Conservation (phyloP, 305 asterid genomes). For the Plantago coronopus region DNA sequence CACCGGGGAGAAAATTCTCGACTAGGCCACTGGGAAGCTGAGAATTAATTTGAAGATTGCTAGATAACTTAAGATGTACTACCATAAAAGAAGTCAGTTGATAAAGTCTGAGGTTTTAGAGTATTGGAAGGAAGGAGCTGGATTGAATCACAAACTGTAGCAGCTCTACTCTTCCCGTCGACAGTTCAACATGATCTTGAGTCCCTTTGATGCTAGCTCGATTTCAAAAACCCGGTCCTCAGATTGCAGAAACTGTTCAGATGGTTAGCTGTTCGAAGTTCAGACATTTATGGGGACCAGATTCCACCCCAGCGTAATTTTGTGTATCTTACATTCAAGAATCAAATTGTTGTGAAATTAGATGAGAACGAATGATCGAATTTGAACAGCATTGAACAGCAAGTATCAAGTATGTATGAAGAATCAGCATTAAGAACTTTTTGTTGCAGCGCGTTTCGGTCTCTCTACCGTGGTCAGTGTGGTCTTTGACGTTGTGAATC, state of each 20-base stretch:
- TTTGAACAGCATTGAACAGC: not conserved
- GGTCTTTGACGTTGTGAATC: not conserved
- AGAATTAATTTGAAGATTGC: constrained; percentile 16
- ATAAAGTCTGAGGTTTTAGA: constrained; percentile 10
- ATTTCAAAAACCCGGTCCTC: not conserved
- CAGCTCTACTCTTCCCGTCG: not conserved
- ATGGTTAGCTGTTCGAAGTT: not conserved
- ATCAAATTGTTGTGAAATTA: not conserved
- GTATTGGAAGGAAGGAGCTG: constrained; percentile 18
- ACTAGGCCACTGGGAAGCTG: constrained; percentile 29
- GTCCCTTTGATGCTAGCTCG: not conserved
- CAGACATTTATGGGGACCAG: constrained; percentile 1
- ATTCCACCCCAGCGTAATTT: not conserved
- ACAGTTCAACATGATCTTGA: constrained; percentile 10
- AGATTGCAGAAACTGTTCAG: not conserved
- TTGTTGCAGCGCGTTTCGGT: too few species aligned
- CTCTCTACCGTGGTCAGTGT: too few species aligned
- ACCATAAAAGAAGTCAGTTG: not conserved
- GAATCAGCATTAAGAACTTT: too few species aligned
- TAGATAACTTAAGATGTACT: constrained; percentile 12
- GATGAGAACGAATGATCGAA: not conserved
- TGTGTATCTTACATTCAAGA: not conserved
- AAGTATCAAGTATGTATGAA: too few species aligned
- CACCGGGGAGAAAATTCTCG: constrained; percentile 81
- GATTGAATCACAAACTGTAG: not conserved